Percentiles rank a stretch among this genome's conserved stretches.
These are phyloP conservation scores for Hordeum marinum DNA, from an alignment of 176 grass and related monocot genomes.

Conservation along the genomic window DNA sequence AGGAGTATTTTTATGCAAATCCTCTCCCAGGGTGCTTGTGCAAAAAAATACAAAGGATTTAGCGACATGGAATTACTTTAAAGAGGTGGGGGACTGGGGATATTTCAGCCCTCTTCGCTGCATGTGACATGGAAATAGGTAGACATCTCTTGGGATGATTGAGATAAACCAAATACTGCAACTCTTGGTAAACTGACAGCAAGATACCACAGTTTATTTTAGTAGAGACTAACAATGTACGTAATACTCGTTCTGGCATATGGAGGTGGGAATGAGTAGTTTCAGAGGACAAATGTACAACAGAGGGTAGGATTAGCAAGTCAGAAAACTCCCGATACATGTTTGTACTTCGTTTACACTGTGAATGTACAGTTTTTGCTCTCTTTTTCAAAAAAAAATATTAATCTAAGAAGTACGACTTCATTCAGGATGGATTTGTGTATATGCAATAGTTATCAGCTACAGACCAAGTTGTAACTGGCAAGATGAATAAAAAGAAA, in stretches of 20 bases:
- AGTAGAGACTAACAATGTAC: slow-evolving; percentile 15
- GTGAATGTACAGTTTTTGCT: neutral
- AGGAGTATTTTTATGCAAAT: slow-evolving; percentile 98
- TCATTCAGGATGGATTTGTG: neutral
- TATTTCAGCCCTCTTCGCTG: slow-evolving; percentile 15
- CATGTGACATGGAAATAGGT: slow-evolving; percentile 10
- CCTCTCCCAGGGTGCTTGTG: slow-evolving; percentile 92
- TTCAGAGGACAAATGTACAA: neutral
- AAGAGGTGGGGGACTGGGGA: slow-evolving; percentile 21
- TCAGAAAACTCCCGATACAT: neutral
- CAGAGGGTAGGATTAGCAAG: neutral
- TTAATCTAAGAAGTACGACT: neutral
- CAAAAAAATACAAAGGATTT: slow-evolving; percentile 42
- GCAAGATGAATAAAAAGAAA: neutral
- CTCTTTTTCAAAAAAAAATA: neutral
- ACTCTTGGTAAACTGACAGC: slow-evolving; percentile 17
- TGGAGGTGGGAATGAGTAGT: neutral
- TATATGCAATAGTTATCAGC: neutral
- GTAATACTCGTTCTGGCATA: slow-evolving; percentile 6
- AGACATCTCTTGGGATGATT: neutral
- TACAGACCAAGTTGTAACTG: neutral
- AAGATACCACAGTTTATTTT: slow-evolving; percentile 27
- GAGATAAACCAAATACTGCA: slow-evolving; percentile 9
- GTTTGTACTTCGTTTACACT: neutral
- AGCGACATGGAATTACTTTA: slow-evolving; percentile 19